Conservation (phyloP, 768 basidiomycete genomes). For the Pleurotus sapidus region DNA sequence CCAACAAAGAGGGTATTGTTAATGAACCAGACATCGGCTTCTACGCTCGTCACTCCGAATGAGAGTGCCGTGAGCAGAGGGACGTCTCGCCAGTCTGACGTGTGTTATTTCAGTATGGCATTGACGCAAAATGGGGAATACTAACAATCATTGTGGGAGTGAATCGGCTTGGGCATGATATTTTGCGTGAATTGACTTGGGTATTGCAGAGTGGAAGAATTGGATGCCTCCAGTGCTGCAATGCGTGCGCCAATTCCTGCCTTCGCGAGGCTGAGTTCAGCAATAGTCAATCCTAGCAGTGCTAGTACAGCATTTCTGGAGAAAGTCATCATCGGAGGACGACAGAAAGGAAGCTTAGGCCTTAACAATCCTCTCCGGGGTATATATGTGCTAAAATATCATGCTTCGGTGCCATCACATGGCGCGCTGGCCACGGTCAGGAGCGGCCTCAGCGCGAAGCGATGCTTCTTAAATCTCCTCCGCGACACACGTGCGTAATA, state of each 20-base stretch:
- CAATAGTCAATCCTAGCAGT: neutral
- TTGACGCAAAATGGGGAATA: neutral
- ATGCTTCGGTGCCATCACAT: neutral
- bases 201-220: constrained; percentile 37
- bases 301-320: neutral
- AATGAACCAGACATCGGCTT: constrained; percentile 50
- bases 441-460: too few species aligned
- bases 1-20: constrained; percentile 42
- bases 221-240: constrained; percentile 24
- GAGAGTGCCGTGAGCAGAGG: constrained; percentile 47
- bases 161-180: constrained; percentile 45
- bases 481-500: too few species aligned
- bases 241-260: constrained; percentile 18
- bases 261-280: neutral
- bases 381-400: neutral
- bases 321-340: neutral
- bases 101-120: neutral
- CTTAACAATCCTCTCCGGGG: too few species aligned
- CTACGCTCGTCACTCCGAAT: constrained; percentile 47
- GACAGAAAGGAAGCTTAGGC: too few species aligned
- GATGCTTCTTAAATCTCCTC: too few species aligned
- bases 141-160: constrained; percentile 56
- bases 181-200: constrained; percentile 46
- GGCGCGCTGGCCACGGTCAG: too few species aligned
- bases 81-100: constrained; percentile 46